Evolutionary conservation across 495 filamentous ascomycete species (phyloP), one percentile per base, ranked within the genome.

Genomic region (Talaromyces nanjingensis): DNA sequence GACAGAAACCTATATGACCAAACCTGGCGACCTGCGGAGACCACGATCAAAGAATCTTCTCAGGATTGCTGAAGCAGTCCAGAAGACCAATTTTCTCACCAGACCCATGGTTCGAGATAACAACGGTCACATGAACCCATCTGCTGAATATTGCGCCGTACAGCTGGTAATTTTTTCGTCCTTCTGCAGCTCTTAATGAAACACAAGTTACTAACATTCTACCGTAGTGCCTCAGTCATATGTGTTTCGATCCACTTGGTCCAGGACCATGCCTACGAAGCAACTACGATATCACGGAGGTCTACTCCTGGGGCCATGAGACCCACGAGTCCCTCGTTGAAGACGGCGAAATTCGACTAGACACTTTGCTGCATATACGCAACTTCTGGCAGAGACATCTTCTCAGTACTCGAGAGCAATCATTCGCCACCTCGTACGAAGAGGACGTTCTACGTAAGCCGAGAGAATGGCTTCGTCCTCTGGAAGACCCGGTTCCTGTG

Each of bases 301-400:
- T 74, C 7, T 79, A 77, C 53, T 67, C 70, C 6, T 71, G 59
- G 52, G 53, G 20, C 6, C 34, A 27, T 0, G 45, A 60, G 16
- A 11, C 63, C 6, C 29, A 22, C 9, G 27, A 18, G 0, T 65
- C 69, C 0, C 65, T 71, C 37, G 66, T 72, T 4, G 27, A 37
- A 22, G 29, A 63, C 1, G 33, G 57, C 0, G 42, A 54, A 0
- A 63, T 72, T 0, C 56, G 72, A 22, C 57, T 77, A 4, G 5
- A 42, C 11, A 69, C 27, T 4, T 31, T 74, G 6, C 39, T 77
- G 42, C 68, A 76, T n/a, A 69, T 76, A 14, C 73, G 75, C 11
- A 73, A 70, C 59, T 77, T 77, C 57, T 79, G 76, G 76, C 69
- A 73, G 24, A 70, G 71, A 6, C 75, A 79, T 59, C 56, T 79